Evolutionary conservation across 202 grass and related monocot genomes (phyloP).

Genomic region (Eragrostis tef): DNA sequence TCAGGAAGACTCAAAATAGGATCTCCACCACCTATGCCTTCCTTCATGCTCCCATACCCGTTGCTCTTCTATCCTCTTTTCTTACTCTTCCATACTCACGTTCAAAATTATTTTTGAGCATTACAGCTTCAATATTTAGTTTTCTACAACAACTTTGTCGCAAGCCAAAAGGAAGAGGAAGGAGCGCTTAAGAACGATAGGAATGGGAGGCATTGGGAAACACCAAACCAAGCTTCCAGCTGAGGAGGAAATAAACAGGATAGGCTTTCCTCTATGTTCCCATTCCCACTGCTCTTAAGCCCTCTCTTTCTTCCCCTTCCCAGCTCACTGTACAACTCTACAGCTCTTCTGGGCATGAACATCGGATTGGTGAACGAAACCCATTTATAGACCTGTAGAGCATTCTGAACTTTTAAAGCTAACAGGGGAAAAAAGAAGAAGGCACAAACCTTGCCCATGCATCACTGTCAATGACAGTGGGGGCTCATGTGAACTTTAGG

Average conservation of each 20-base stretch:
- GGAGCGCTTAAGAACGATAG: conserved; percentile 38
- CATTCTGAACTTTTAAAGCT: neutral
- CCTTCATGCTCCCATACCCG: conserved; percentile 10
- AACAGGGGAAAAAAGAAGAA: too few relatives aligned
- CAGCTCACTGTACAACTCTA: neutral
- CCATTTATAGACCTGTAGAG: conserved; percentile 22
- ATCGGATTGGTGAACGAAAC: neutral
- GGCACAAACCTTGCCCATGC: neutral
- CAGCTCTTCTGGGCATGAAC: neutral
- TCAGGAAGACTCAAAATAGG: conserved; percentile 36
- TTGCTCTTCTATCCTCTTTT: conserved; percentile 24
- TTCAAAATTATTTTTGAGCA: neutral
- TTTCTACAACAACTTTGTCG: neutral
- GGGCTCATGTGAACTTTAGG: neutral
- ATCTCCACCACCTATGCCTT: neutral
- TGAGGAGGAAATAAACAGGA: neutral
- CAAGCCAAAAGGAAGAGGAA: conserved; percentile 44
- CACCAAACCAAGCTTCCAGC: conserved; percentile 12
- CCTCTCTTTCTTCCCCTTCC: conserved; percentile 42
- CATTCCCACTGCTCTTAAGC: conserved; percentile 38
- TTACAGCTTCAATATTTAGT: neutral
- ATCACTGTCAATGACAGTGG: neutral
- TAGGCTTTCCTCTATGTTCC: conserved; percentile 33
- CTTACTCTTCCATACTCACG: conserved; percentile 16
- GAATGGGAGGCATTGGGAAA: conserved; percentile 49